Evolutionary conservation across 805 yeast genomes (phyloP), one percentile per base, ranked within the genome.

Genomic region (Priceomyces carsonii): DNA sequence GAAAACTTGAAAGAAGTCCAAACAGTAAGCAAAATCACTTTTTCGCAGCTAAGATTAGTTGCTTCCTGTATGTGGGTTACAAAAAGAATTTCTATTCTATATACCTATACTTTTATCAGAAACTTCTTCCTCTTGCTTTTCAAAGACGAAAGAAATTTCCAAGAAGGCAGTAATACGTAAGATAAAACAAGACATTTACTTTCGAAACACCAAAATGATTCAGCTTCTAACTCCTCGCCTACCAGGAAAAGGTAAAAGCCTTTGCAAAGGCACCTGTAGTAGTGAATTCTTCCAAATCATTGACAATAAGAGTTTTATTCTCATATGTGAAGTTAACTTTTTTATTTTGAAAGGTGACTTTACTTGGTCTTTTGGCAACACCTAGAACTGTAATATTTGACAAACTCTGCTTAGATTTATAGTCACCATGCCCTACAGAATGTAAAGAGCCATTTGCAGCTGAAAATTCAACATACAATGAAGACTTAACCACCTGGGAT

Each of bases 381-480:
- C 58, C 56, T 30, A 53, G 36, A 19, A 53, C 40, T 18, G 55
- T 51, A 10, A 53, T 35, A 22, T 44, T 50, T 16, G 50, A 46
- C 32, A 53, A 43, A 7, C 51, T 43, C 23, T 48, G 49, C 18
- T 32, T 13, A 18, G 34, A 45, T 6, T 38, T 13, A 39, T 44
- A 53, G 3, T 35, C 38, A 23, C 57, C 57, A 20, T 21, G 25
- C 8, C 50, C 35, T 4, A 42, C 26, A 10, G 47, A 32, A 8
- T 33, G 19, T 27, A 52, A 38, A 13, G 25, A 18, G 7, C 28
- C 26, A 17, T 44, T 27, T 12, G 31, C 8, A 15, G 44, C 55
- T 17, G 39, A 32, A 27, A 53, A 52, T 17, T 43, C 35, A 16
- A 50, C 56, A 23, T 26, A 41, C 18, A 52, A 40, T 12, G 55